Percentiles rank a stretch among this genome's conserved stretches.
These are phyloP conservation scores for Pseudopyrenochaeta lycopersici DNA, from an alignment of 2,329 filamentous ascomycete species.

Conservation along the genomic window DNA sequence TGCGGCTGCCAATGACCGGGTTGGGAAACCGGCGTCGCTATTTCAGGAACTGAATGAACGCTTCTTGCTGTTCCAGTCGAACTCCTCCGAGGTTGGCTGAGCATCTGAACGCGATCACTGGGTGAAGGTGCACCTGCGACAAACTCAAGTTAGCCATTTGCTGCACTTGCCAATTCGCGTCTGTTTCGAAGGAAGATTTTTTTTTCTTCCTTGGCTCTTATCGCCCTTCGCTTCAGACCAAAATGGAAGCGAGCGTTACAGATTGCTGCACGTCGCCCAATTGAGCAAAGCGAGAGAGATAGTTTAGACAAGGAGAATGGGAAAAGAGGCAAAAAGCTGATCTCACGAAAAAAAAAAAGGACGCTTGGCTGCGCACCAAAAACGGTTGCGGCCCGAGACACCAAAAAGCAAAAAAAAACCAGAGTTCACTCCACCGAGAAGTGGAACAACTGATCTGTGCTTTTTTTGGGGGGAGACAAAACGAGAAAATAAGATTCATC, in stretches of 20 bases:
- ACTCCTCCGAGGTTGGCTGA: constrained; percentile 48
- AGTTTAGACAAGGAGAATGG: constrained; percentile 10
- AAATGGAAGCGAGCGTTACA: constrained; percentile 25
- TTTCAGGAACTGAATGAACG: constrained; percentile 48
- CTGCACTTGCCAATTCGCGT: constrained; percentile 28
- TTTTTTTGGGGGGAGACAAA: neutral
- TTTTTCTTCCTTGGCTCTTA: too few species aligned
- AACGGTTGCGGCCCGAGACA: constrained; percentile 35
- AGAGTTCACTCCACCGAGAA: constrained; percentile 16
- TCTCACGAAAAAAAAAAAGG: constrained; percentile 30
- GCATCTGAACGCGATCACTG: constrained; percentile 50
- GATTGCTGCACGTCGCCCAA: constrained; percentile 38
- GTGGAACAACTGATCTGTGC: constrained; percentile 39
- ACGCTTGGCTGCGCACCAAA: constrained; percentile 28
- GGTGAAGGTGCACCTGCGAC: constrained; percentile 47
- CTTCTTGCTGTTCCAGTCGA: constrained; percentile 50
- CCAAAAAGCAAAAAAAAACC: constrained; percentile 41
- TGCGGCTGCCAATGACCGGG: constrained; percentile 48
- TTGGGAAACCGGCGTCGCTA: constrained; percentile 47
- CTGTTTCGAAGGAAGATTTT: constrained; percentile 12
- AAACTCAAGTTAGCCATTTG: constrained; percentile 22
- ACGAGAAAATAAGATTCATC: constrained; percentile 16
- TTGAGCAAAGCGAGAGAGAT: constrained; percentile 25
- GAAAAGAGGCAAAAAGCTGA: constrained; percentile 14
- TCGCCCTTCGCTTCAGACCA: constrained; percentile 9